Base-by-base conservation (phyloP, 1,284 basidiomycete genomes). In the Vanrija sp. region DNA sequence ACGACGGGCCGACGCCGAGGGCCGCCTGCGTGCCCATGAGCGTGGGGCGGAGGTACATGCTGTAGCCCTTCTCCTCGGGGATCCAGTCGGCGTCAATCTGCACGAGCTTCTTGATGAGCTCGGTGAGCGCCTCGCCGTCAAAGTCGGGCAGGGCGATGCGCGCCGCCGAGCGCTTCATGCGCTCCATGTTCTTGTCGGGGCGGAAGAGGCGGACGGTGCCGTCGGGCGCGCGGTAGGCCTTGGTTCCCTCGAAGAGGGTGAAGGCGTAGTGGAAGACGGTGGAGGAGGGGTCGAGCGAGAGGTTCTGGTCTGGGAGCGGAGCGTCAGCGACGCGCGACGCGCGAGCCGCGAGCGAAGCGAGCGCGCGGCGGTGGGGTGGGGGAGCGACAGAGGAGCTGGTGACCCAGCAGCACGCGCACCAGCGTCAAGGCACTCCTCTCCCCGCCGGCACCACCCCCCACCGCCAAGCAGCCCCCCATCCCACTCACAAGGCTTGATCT, bases 151-250 rank as follows among this genome's bases (percentile, higher is more conserved):
- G 69, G 27, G 75, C 77, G 47, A 78, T 72, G 38, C 77, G 69
- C 16, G 65, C 60, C 2, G 76, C 76, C 36, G 72, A 71, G 19
- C 68, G 72, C 73, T 81, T 81, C 81, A 83, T 81, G 47, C 82
- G 70, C 49, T 74, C 75, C 94, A 98, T 98, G 80, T 98, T 98
- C 87, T 94, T 95, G 72, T 98, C 92, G 1, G 96, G 96, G 48
- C 96, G 81, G 82, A 98, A 99, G 57, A 98, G 77, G 14, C 89
- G 85, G 14, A 96, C 83, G 47, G 83, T 84, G 20, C 89, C 93
- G 45, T 85, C 79, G 47, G 83, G 78, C 62, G 88, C 85, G 53
- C 86, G 82, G 78, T 98, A 98, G 0, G 94, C 95, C 74, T 99
- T 99, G 83, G 97, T 84, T 22, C 95, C 95, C 73, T 98, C 95